These are phyloP conservation scores for Solanum virginianum DNA, from an alignment of 257 asterid genomes.

Conservation along the genomic window DNA sequence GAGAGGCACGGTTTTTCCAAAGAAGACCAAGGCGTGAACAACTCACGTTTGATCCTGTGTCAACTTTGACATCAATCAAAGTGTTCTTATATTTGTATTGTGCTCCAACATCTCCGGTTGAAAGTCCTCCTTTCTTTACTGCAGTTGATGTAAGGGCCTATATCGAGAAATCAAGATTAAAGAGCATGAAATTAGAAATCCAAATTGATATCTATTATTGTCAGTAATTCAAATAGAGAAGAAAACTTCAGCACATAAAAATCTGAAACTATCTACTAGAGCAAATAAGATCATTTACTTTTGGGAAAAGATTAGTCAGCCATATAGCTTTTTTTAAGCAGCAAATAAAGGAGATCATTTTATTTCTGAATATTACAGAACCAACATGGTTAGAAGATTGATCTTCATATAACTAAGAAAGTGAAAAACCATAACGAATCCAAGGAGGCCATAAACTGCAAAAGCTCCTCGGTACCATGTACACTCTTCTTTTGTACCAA, in stretches of 20 bases:
- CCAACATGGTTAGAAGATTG: neutral
- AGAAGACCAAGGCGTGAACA: neutral
- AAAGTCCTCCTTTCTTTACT: slow-evolving; percentile 68
- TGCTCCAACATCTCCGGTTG: slow-evolving; percentile 78
- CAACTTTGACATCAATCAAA: slow-evolving; percentile 63
- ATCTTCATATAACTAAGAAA: neutral
- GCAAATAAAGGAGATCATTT: neutral
- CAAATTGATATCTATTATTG: neutral
- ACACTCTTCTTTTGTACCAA: neutral
- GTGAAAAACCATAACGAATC: neutral
- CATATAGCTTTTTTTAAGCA: neutral
- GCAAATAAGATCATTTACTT: neutral
- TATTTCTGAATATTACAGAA: neutral
- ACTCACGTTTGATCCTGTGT: slow-evolving; percentile 77
- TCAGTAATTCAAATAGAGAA: neutral
- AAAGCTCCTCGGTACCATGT: neutral
- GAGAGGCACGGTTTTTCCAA: neutral
- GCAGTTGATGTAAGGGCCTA: slow-evolving; percentile 81
- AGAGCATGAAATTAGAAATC: neutral
- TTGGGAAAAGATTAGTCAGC: neutral
- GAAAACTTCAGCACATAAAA: neutral
- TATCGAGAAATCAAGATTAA: slow-evolving; percentile 2
- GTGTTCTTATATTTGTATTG: slow-evolving; percentile 52
- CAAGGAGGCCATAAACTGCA: neutral
- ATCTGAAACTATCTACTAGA: neutral